These are phyloP conservation scores for Xanthoconium purpureum DNA, from an alignment of 768 basidiomycete species.

Conservation along the genomic window DNA sequence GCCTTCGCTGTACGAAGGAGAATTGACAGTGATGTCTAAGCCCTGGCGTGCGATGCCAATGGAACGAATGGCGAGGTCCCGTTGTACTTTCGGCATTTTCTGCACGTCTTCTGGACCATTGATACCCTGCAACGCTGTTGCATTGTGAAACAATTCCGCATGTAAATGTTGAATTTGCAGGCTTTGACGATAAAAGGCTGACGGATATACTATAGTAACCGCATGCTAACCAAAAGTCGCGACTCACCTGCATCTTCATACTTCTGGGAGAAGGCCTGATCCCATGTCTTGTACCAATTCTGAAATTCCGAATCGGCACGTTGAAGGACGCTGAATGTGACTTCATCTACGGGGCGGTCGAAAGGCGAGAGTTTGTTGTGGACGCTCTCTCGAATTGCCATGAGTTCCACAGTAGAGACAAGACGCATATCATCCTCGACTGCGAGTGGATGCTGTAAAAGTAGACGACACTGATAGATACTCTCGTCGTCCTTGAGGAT, in stretches of 20 bases:
- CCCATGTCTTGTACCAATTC: constrained; percentile 81
- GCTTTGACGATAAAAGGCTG: constrained; percentile 87
- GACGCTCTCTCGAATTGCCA: constrained; percentile 82
- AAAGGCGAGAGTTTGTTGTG: constrained; percentile 80
- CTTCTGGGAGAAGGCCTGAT: constrained; percentile 74
- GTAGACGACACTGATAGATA: constrained; percentile 72
- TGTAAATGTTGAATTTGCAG: constrained; percentile 84
- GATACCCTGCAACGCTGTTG: constrained; percentile 78
- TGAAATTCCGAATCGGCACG: constrained; percentile 76
- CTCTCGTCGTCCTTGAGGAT: constrained; percentile 92
- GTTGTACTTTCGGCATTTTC: constrained; percentile 76
- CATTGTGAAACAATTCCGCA: constrained; percentile 82
- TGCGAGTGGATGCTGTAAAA: constrained; percentile 83
- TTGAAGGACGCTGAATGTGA: constrained; percentile 67
- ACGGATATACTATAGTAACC: constrained; percentile 1
- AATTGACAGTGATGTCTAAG: constrained; percentile 82
- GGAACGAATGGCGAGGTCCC: constrained; percentile 75
- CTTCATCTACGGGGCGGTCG: constrained; percentile 71
- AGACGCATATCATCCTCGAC: constrained; percentile 94
- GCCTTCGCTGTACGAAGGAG: constrained; percentile 81
- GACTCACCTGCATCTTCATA: constrained; percentile 75
- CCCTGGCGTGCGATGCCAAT: constrained; percentile 79
- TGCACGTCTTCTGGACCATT: constrained; percentile 83
- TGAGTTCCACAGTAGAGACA: constrained; percentile 91
- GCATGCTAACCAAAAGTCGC: constrained; percentile 1